These are phyloP conservation scores for Xerocomellus chrysenteron DNA, from an alignment of 768 basidiomycete genomes.

Conservation along the genomic window DNA sequence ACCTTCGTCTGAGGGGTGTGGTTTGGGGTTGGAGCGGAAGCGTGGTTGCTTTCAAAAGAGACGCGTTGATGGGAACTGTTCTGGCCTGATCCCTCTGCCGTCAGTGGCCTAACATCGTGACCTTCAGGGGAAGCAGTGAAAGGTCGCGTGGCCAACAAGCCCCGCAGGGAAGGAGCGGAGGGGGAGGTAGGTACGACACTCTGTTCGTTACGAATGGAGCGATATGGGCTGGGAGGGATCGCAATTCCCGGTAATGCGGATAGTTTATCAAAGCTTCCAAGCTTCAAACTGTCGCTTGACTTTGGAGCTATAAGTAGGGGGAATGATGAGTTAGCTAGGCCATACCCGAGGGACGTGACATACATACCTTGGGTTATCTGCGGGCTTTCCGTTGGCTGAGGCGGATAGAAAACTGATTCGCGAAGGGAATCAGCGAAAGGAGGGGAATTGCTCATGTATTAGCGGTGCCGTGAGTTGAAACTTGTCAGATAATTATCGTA, in stretches of 20 bases:
- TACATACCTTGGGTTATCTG: constrained; percentile 14
- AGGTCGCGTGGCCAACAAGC: constrained; percentile 22
- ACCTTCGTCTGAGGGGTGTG: constrained; percentile 36
- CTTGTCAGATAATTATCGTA: constrained; percentile 10
- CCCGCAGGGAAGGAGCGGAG: constrained; percentile 43
- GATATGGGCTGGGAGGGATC: constrained; percentile 34
- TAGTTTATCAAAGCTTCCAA: constrained; percentile 47
- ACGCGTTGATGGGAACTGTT: constrained; percentile 51
- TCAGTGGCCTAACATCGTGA: constrained; percentile 18
- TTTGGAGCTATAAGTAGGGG: constrained; percentile 3
- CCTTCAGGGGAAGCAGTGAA: constrained; percentile 15
- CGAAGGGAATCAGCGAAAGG: constrained; percentile 21
- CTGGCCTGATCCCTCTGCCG: constrained; percentile 42
- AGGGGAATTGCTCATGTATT: constrained; percentile 22
- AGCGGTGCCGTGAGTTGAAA: neutral
- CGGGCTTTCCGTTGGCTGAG: constrained; percentile 2
- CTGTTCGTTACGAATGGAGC: constrained; percentile 31
- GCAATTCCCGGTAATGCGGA: constrained; percentile 37
- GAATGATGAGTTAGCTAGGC: neutral
- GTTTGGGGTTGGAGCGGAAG: constrained; percentile 36
- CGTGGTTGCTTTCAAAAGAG: constrained; percentile 48
- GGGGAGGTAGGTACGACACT: constrained; percentile 41
- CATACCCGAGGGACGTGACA: neutral
- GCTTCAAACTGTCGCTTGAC: constrained; percentile 24
- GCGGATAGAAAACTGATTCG: constrained; percentile 1